Evolutionary conservation across 2,329 filamentous ascomycete genomes (phyloP).

Genomic region (Fusarium solani-melongenae): DNA sequence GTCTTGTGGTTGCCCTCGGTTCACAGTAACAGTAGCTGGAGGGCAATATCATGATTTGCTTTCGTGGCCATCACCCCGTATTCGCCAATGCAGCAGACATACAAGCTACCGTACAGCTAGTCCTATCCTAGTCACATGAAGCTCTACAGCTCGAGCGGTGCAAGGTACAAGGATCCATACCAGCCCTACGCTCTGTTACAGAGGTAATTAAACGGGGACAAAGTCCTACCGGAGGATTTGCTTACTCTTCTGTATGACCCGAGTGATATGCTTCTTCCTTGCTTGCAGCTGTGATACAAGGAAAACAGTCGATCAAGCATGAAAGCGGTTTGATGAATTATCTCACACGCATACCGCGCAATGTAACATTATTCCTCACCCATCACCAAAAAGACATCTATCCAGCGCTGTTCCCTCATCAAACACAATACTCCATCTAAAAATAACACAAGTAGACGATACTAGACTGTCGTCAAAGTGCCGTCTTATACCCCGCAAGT

Average conservation of each 20-base stretch:
- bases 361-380: neutral
- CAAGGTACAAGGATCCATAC: neutral
- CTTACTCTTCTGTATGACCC: neutral
- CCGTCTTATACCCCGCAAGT: conserved; percentile 20
- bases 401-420: neutral
- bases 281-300: neutral
- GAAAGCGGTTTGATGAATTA: neutral
- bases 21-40: neutral
- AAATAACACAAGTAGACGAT: conserved; percentile 4
- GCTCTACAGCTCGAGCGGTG: neutral
- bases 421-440: conserved; percentile 1
- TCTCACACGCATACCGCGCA: neutral
- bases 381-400: neutral
- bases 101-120: neutral
- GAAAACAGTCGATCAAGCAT: neutral
- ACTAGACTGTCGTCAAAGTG: neutral
- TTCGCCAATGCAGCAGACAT: neutral
- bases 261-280: neutral
- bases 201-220: neutral
- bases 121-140: neutral
- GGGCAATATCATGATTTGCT: neutral
- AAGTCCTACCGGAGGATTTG: neutral
- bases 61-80: neutral
- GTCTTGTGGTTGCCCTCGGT: neutral
- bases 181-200: neutral